Base-by-base conservation (phyloP, 2,329 filamentous ascomycete species). In the Hypoxylon sp. region DNA sequence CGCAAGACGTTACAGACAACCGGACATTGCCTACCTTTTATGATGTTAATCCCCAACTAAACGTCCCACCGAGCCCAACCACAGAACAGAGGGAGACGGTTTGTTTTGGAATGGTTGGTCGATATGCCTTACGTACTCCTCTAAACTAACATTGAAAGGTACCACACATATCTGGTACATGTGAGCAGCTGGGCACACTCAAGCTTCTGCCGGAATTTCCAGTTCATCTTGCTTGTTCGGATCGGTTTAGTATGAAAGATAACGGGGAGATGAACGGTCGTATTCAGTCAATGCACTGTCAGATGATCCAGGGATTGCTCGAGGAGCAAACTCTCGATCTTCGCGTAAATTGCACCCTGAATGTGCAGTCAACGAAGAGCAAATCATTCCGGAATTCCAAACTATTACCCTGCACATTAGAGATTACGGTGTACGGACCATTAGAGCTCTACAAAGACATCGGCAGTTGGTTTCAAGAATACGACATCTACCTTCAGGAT, bases 401-500 rank as follows among this genome's bases (percentile, higher is more conserved):
- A 12, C 3, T 46, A 6, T 8, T 46, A 9, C 23, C 9, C 2
- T 46, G 41, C 11, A 23, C 19, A 23, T 25, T 46, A 6, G 23
- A 25, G 19, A 14, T 46, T 14, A 46, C 23, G 9, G 23, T 46
- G 14, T 46, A 46, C 19, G 41, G 41, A 46, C 41, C 41, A 23
- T 7, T 46, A 5, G 41, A 25, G 23, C 23, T 46, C 3, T 25
- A 12, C 41, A 8, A 25, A 12, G 41, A 46, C 0, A 46, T 46
- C 7, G 41, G 41, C 3, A 25, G 23, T 25, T 46, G 41, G 41
- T 46, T 46, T 14, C 41, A 46, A 25, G 41, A 46, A 21, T 46
- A 46, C 9, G 41, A 25, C 8, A n/a, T 46, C 23, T 46, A 46
- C 41, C 41, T 46, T 12, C 41, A 46, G 19, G 41, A 46, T 46